Percentiles rank a stretch among this genome's conserved stretches.
Conservation (phyloP, 2,329 filamentous ascomycete genomes). For the Botrytis squamosa region DNA sequence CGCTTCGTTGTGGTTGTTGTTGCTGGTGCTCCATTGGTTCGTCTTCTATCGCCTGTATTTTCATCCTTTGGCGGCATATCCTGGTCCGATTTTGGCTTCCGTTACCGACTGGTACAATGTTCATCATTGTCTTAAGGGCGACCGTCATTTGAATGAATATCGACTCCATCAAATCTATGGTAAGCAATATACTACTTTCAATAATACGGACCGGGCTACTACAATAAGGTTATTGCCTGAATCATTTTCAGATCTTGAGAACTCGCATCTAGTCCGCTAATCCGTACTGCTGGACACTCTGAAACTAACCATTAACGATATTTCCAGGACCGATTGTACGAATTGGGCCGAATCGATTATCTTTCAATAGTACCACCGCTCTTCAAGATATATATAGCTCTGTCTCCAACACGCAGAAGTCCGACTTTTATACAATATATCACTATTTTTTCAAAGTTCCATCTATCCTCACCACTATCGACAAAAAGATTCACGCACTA, state of each 20-base stretch:
- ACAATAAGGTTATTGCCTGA: background rate
- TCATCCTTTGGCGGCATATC: background rate
- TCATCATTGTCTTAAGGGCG: background rate
- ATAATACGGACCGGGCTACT: background rate
- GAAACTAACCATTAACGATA: background rate
- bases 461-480: background rate
- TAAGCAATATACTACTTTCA: constrained; percentile 32
- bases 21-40: background rate
- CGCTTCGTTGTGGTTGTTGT: background rate
- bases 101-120: background rate
- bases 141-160: constrained; percentile 49
- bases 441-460: constrained; percentile 14
- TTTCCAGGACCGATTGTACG: constrained; percentile 61
- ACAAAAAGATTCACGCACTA: background rate
- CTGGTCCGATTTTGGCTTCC: background rate
- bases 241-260: background rate
- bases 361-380: background rate
- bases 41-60: background rate
- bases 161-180: constrained; percentile 71
- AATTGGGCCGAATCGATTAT: constrained; percentile 4
- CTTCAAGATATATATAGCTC: constrained; percentile 9
- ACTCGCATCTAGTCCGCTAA: background rate
- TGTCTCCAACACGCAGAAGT: background rate
- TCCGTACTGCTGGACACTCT: background rate
- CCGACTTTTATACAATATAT: constrained; percentile 6